phyloP scores from a whole-genome alignment of 352 stramenopile species.

The Pythium guiyangense region DNA sequence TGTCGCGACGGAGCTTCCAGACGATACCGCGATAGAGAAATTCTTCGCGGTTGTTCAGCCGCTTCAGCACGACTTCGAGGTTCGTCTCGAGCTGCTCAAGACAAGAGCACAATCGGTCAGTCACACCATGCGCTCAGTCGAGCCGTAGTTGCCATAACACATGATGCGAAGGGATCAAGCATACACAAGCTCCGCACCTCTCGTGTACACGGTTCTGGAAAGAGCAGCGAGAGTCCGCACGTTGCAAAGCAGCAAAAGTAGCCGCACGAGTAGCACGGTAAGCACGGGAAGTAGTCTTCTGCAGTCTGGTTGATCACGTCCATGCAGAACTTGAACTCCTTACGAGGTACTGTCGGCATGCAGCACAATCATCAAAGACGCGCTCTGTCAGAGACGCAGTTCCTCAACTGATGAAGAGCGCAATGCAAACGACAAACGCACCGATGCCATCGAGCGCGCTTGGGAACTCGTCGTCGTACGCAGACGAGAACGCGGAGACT shows the following conservation, averaged over 20 bases:
- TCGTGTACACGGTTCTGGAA: constrained; percentile 60
- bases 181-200: too few relatives aligned
- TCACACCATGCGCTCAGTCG: too few relatives aligned
- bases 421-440: constrained; percentile 9
- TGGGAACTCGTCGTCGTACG: constrained; percentile 55
- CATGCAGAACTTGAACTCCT: constrained; percentile 76
- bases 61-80: constrained; percentile 51
- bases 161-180: neutral
- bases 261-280: constrained; percentile 62
- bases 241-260: constrained; percentile 67
- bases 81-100: constrained; percentile 48
- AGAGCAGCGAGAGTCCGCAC: constrained; percentile 52
- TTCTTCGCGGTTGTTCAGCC: constrained; percentile 65
- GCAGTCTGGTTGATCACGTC: constrained; percentile 71
- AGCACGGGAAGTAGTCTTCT: constrained; percentile 68
- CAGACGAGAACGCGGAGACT: constrained; percentile 45
- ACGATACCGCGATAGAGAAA: constrained; percentile 65
- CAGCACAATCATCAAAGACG: too few relatives aligned
- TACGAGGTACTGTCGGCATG: constrained; percentile 60
- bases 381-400: too few relatives aligned
- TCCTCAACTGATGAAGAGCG: neutral
- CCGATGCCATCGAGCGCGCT: constrained; percentile 59
- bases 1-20: constrained; percentile 47
- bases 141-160: too few relatives aligned
- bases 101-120: neutral